A percentile compares a stretch with the other conserved stretches of the same genome.
Conservation (phyloP, 192 early-diverging fungal genomes). For the Gamsiella multidivaricata region DNA sequence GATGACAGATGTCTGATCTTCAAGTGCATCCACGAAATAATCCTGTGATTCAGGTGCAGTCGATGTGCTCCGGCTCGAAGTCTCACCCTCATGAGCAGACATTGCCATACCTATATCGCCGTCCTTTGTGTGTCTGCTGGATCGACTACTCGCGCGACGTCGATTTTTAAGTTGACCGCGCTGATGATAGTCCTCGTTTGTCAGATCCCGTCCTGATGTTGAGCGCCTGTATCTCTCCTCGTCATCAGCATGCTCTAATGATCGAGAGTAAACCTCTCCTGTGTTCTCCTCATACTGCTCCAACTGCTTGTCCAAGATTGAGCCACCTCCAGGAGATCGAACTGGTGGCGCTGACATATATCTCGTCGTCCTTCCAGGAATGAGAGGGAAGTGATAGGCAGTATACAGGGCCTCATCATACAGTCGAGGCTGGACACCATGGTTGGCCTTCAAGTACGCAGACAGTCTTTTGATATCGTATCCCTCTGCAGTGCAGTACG, state of each 20-base stretch:
- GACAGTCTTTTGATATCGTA: constrained; percentile 60
- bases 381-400: constrained; percentile 66
- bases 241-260: constrained; percentile 31
- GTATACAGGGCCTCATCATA: constrained; percentile 68
- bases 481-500: constrained; percentile 80
- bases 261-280: constrained; percentile 45
- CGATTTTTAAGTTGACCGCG: constrained; percentile 38
- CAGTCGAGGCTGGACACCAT: constrained; percentile 62
- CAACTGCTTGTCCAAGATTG: constrained; percentile 63
- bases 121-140: constrained; percentile 20
- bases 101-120: constrained; percentile 9
- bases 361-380: constrained; percentile 45
- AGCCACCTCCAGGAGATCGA: constrained; percentile 60
- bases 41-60: constrained; percentile 19
- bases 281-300: constrained; percentile 57
- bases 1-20: not conserved
- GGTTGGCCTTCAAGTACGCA: constrained; percentile 57
- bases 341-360: constrained; percentile 44
- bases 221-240: constrained; percentile 22
- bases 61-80: not conserved
- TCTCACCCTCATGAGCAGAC: not conserved
- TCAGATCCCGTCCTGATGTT: constrained; percentile 18
- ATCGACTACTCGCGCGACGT: constrained; percentile 31
- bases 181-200: constrained; percentile 33
- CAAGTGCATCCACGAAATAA: constrained; percentile 16